These are phyloP conservation scores for Suillus tomentosus DNA, from an alignment of 768 basidiomycete genomes.

Conservation along the genomic window DNA sequence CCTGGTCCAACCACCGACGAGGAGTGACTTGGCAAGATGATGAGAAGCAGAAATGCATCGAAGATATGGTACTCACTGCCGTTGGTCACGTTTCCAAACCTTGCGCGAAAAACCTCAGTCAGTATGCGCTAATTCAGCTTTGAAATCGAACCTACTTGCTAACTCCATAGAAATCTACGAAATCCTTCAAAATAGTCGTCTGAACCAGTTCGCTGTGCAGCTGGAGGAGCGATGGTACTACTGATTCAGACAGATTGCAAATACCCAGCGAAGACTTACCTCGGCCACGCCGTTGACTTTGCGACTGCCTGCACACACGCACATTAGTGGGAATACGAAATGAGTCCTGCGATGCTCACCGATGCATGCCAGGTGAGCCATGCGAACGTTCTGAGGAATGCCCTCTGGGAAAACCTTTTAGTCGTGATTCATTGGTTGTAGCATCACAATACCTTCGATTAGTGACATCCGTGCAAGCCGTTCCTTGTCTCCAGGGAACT, in stretches of 20 bases:
- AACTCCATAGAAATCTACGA: constrained; percentile 88
- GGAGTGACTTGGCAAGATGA: constrained; percentile 64
- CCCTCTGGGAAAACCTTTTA: constrained; percentile 56
- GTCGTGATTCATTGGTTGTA: not conserved
- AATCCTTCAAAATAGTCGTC: constrained; percentile 85
- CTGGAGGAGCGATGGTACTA: constrained; percentile 30
- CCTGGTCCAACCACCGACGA: constrained; percentile 89
- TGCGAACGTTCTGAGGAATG: constrained; percentile 80
- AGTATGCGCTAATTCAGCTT: constrained; percentile 7
- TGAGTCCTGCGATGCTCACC: constrained; percentile 36
- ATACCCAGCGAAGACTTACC: constrained; percentile 34
- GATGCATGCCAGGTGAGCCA: constrained; percentile 91
- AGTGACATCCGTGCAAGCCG: constrained; percentile 84
- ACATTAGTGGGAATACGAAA: constrained; percentile 7
- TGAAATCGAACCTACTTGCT: constrained; percentile 55
- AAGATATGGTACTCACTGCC: constrained; percentile 62
- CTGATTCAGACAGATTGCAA: not conserved
- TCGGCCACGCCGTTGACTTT: constrained; percentile 97
- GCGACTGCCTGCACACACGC: constrained; percentile 53
- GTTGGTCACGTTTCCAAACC: constrained; percentile 91
- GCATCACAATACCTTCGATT: constrained; percentile 67
- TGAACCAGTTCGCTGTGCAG: constrained; percentile 88
- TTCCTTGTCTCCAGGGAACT: constrained; percentile 87
- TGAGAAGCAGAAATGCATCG: not conserved
- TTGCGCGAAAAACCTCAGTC: constrained; percentile 27